These are phyloP conservation scores for Inga laurina DNA, from an alignment of 306 rosid species.

Conservation along the genomic window DNA sequence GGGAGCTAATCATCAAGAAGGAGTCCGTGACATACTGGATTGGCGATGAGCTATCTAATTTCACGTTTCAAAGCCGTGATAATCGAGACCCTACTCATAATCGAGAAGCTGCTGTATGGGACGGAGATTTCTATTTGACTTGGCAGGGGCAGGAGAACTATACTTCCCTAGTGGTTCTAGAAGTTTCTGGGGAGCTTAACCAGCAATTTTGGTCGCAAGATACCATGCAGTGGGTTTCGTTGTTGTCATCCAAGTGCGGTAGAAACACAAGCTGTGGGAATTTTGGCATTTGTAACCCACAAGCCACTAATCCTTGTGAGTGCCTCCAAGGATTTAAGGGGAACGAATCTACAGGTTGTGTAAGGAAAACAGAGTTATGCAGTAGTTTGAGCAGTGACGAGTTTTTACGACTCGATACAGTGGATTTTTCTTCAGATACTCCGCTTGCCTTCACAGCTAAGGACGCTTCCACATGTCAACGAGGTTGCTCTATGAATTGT, in stretches of 20 bases:
- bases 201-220: neutral
- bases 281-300: slow-evolving; percentile 10
- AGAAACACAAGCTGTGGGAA: neutral
- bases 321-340: slow-evolving; percentile 18
- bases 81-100: neutral
- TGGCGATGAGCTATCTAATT: neutral
- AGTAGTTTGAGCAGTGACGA: neutral
- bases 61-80: neutral
- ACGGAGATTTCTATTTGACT: neutral
- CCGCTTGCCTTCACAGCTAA: neutral
- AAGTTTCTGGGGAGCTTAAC: slow-evolving; percentile 37
- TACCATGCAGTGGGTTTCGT: neutral
- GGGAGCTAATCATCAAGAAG: neutral
- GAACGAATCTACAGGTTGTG: neutral
- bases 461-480: neutral
- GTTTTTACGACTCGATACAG: neutral
- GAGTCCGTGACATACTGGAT: slow-evolving; percentile 6
- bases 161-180: slow-evolving; percentile 10
- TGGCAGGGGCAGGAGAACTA: neutral
- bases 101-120: neutral
- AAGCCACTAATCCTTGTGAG: neutral
- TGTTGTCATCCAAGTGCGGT: slow-evolving; percentile 15
- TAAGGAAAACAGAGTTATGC: slow-evolving; percentile 14
- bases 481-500: neutral
- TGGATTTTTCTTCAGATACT: neutral